Evolutionary conservation across 495 filamentous ascomycete genomes (phyloP).

Genomic region (Daldinia concentrica): DNA sequence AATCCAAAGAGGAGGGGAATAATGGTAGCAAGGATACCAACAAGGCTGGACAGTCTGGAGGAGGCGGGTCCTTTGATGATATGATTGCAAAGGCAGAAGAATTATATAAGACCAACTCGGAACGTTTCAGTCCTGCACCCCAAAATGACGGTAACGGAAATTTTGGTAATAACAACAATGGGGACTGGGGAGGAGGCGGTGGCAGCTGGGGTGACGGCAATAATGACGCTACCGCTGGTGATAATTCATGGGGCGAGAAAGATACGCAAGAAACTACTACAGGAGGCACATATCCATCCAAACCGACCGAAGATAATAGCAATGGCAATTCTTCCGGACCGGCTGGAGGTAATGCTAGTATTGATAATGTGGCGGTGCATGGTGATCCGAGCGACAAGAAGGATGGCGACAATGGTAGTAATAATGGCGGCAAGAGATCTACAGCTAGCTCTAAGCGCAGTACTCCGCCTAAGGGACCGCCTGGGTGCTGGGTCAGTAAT

Average conservation of each 20-base stretch:
- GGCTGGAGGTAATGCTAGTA: conserved; percentile 3
- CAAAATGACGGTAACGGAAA: background rate
- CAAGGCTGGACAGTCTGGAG: background rate
- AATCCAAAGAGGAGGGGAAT: background rate
- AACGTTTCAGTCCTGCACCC: background rate
- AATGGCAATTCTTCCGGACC: conserved; percentile 16
- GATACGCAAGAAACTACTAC: background rate
- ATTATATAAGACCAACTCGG: background rate
- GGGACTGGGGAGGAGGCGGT: background rate
- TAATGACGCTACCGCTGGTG: background rate
- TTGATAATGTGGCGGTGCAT: conserved; percentile 19
- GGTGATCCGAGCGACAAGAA: conserved; percentile 6
- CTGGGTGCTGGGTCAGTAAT: background rate
- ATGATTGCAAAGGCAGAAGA: conserved; percentile 9
- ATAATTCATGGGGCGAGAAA: background rate
- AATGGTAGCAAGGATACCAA: background rate
- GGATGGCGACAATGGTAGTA: conserved; percentile 1
- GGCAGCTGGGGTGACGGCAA: background rate
- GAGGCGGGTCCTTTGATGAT: background rate
- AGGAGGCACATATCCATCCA: background rate
- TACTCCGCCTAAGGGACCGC: background rate
- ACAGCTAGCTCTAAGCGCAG: background rate
- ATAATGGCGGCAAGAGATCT: background rate
- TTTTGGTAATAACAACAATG: background rate
- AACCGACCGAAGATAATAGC: background rate